Percentiles rank a stretch among this genome's conserved stretches.
phyloP scores from a whole-genome alignment of 495 filamentous ascomycete genomes.

The Beverwykella pulmonaria region DNA sequence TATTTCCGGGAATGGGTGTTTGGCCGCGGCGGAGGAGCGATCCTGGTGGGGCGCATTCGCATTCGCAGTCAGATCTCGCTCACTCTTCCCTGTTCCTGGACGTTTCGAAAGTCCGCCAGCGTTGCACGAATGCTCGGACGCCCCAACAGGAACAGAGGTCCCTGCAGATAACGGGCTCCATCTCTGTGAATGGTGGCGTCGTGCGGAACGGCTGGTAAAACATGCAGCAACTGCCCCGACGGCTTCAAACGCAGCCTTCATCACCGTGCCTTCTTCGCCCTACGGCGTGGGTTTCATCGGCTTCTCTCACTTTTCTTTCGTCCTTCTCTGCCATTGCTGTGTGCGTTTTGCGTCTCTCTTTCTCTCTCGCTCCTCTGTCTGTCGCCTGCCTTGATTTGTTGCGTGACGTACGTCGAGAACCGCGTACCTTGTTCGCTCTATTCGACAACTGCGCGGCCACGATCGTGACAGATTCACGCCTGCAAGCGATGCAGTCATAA shows the following conservation, averaged over 20 bases:
- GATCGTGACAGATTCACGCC: not conserved
- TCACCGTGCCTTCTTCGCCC: not conserved
- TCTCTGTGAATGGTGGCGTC: not conserved
- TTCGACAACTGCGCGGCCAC: not conserved
- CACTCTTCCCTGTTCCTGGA: not conserved
- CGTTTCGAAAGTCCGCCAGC: not conserved
- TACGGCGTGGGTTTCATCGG: not conserved
- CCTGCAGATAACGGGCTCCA: not conserved
- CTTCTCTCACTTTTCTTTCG: not conserved
- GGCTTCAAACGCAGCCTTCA: not conserved
- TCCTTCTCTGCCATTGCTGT: not conserved
- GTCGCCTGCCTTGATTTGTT: not conserved
- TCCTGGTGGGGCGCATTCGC: not conserved
- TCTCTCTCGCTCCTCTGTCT: not conserved
- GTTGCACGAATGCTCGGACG: not conserved
- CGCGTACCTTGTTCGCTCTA: not conserved
- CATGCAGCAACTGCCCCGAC: not conserved
- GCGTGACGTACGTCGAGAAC: not conserved
- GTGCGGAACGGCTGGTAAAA: not conserved
- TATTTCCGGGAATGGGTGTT: not conserved
- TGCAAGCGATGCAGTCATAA: slow-evolving; percentile 2
- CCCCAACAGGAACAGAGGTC: not conserved
- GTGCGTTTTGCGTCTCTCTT: not conserved
- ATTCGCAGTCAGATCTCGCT: not conserved
- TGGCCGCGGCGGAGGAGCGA: not conserved